Percentiles rank a stretch among this genome's conserved stretches.
Conservation (phyloP, 768 basidiomycete genomes). For the Naganishia friedmannii region DNA sequence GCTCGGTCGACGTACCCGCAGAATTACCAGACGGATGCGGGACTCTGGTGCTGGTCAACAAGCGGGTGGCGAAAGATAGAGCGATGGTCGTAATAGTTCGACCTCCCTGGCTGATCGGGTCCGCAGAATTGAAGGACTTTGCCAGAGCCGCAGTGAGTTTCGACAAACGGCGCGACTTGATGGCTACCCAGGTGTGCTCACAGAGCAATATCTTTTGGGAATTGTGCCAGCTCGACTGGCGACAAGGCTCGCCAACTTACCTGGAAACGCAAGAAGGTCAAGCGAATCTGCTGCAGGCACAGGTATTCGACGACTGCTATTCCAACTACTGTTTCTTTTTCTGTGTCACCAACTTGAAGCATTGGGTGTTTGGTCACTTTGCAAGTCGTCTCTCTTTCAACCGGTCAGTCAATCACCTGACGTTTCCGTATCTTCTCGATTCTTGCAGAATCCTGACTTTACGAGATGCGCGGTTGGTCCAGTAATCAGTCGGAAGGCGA, state of each 20-base stretch:
- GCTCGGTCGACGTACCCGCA: neutral
- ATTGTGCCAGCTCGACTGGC: conserved; percentile 25
- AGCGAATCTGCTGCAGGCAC: conserved; percentile 48
- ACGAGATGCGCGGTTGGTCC: conserved; percentile 43
- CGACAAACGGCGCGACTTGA: neutral
- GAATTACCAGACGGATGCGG: conserved; percentile 46
- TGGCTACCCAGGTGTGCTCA: neutral
- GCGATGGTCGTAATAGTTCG: conserved; percentile 43
- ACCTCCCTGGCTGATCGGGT: conserved; percentile 44
- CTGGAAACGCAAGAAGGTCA: conserved; percentile 46
- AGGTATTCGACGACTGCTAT: conserved; percentile 48
- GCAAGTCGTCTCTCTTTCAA: conserved; percentile 34
- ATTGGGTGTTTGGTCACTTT: conserved; percentile 50
- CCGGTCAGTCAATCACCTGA: neutral
- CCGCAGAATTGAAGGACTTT: conserved; percentile 43
- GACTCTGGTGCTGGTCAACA: conserved; percentile 46
- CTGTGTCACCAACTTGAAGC: conserved; percentile 47
- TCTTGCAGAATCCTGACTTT: conserved; percentile 42
- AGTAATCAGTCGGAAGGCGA: conserved; percentile 41
- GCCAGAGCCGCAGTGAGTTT: conserved; percentile 28
- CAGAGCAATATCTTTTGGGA: neutral
- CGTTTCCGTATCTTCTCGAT: neutral
- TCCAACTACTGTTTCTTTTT: conserved; percentile 49
- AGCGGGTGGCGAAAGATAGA: conserved; percentile 40
- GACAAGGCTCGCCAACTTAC: neutral